phyloP scores from a whole-genome alignment of 306 rosid species.

The Inga oerstediana region DNA sequence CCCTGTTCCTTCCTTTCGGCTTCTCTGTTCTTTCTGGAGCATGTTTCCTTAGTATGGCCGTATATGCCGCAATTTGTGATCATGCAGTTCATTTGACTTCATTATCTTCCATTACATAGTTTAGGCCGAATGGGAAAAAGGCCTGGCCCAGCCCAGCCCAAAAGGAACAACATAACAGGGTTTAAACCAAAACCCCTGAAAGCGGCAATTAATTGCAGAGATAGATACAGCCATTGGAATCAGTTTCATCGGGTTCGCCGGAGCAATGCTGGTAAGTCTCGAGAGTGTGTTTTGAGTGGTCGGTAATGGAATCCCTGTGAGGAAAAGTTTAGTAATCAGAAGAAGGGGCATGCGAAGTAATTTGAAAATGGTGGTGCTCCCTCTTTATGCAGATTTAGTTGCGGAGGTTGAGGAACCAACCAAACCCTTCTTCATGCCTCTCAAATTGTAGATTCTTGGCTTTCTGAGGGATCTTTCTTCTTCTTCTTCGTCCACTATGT shows the following conservation, averaged over 20 bases:
- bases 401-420: conserved; percentile 4
- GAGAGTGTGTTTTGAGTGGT: background rate
- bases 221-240: background rate
- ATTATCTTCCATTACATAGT: too few species aligned
- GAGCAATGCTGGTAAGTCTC: background rate
- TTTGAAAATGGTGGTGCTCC: background rate
- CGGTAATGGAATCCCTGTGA: background rate
- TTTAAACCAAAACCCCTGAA: background rate
- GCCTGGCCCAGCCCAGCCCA: background rate
- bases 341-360: background rate
- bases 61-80: too few species aligned
- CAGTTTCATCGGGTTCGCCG: background rate
- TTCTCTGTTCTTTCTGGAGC: too few species aligned
- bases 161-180: background rate
- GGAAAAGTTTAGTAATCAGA: background rate
- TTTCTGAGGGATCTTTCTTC: conserved; percentile 5
- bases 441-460: background rate
- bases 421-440: background rate
- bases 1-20: too few species aligned
- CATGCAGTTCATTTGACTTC: too few species aligned
- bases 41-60: too few species aligned
- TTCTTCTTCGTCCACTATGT: background rate
- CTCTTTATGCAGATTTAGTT: background rate
- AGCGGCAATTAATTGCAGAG: background rate
- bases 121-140: too few species aligned